phyloP scores from a whole-genome alignment of 108 stramenopile species.

The Tribonema minus region DNA sequence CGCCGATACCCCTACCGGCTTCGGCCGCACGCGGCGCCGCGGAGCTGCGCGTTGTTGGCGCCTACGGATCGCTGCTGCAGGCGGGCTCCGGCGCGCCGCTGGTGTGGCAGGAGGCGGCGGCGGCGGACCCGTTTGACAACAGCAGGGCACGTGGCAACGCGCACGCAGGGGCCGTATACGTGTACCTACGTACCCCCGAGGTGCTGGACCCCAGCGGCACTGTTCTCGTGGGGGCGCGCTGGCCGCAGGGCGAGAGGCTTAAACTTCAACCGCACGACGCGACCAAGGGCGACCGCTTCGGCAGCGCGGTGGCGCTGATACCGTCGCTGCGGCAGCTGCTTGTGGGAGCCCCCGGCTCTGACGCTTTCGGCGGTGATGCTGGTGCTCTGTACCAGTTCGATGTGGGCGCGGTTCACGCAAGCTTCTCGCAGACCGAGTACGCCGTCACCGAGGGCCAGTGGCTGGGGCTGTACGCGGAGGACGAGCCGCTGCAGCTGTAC shows the following conservation, averaged over 20 bases:
- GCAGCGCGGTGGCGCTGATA: conserved; percentile 46
- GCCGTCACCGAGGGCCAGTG: conserved; percentile 40
- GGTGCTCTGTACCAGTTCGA: conserved; percentile 58
- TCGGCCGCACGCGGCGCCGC: conserved; percentile 1
- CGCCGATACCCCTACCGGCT: conserved; percentile 11
- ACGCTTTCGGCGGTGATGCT: conserved; percentile 30
- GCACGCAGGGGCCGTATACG: conserved; percentile 61
- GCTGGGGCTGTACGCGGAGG: conserved; percentile 42
- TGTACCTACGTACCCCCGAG: conserved; percentile 55
- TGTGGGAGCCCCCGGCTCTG: conserved; percentile 1
- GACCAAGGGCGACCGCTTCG: conserved; percentile 61
- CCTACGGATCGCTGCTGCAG: conserved; percentile 4
- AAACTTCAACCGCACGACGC: conserved; percentile 64
- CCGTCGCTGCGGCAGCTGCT: conserved; percentile 41
- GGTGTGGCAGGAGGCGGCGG: conserved; percentile 12
- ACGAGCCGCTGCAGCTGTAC: conserved; percentile 55
- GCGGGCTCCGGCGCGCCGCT: conserved; percentile 29
- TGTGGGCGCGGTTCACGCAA: conserved; percentile 34
- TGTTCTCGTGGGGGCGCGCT: conserved; percentile 35
- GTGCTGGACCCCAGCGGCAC: conserved; percentile 11
- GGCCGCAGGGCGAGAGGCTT: conserved; percentile 56
- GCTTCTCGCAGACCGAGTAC: conserved; percentile 58
- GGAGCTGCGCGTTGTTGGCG: conserved; percentile 5
- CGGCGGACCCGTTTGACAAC: not conserved
- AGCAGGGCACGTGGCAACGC: not conserved